Percentiles rank a stretch among this genome's conserved stretches.
These are phyloP conservation scores for Torrubiella hemipterigena DNA, from an alignment of 2,329 filamentous ascomycete genomes.

Conservation along the genomic window DNA sequence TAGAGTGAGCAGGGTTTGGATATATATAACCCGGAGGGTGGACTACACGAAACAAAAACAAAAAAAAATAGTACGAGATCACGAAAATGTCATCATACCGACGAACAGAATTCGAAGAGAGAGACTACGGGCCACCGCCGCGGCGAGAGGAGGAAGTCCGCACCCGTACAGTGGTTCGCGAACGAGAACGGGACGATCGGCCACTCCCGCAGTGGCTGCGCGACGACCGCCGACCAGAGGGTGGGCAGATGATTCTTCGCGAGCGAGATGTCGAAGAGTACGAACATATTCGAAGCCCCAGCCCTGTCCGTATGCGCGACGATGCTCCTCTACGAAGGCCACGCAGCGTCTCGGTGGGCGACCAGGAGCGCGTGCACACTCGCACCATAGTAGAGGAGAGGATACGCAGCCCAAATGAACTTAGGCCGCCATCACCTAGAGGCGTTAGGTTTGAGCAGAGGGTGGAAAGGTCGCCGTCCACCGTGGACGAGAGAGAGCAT, in stretches of 20 bases:
- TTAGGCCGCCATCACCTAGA: conserved; percentile 19
- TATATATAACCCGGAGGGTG: too few relatives aligned
- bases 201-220: too few relatives aligned
- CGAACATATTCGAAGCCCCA: conserved; percentile 33
- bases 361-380: conserved; percentile 17
- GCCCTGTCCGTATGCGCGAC: conserved; percentile 26
- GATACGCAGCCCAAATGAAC: conserved; percentile 20
- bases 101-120: conserved; percentile 31
- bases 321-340: conserved; percentile 29
- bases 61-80: conserved; percentile 6
- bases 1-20: too few relatives aligned
- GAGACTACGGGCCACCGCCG: conserved; percentile 27
- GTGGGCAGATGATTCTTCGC: conserved; percentile 41
- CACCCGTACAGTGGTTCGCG: conserved; percentile 14
- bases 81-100: conserved; percentile 6
- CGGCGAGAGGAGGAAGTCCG: conserved; percentile 12
- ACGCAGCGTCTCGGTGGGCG: conserved; percentile 27
- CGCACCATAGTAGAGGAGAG: conserved; percentile 26
- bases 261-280: conserved; percentile 42
- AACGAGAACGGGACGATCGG: conserved; percentile 30
- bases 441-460: conserved; percentile 29
- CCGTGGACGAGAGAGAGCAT: conserved; percentile 28
- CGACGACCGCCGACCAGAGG: conserved; percentile 34
- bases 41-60: conserved; percentile 1
- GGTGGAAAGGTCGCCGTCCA: conserved; percentile 23